phyloP scores from a whole-genome alignment of 2,329 filamentous ascomycete species.

The Plectosphaerella plurivora region DNA sequence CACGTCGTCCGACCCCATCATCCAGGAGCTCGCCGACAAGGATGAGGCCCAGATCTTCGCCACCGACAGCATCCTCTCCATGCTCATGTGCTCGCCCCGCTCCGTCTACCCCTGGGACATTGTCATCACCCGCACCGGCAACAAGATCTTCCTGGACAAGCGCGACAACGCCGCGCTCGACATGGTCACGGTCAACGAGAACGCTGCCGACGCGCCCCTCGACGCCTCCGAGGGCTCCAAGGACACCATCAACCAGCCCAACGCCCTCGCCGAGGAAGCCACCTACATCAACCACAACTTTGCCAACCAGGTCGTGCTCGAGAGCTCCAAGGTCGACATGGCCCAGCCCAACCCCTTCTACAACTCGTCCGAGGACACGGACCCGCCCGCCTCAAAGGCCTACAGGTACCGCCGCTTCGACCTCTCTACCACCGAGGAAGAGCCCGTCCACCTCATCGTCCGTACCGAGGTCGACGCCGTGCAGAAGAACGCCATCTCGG shows the following conservation, averaged over 20 bases:
- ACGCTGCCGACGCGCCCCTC: conserved; percentile 89
- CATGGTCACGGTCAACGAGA: conserved; percentile 98
- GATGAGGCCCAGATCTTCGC: conserved; percentile 96
- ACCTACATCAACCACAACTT: conserved; percentile 99
- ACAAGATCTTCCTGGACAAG: conserved; percentile 99
- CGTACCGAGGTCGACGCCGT: conserved; percentile 94
- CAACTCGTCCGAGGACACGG: conserved; percentile 86
- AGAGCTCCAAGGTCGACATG: conserved; percentile 80
- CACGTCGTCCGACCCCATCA: conserved; percentile 90
- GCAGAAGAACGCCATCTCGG: conserved; percentile 88
- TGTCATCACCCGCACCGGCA: conserved; percentile 84
- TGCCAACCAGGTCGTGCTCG: conserved; percentile 87
- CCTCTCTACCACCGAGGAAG: conserved; percentile 84
- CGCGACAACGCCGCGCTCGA: conserved; percentile 91
- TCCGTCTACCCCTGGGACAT: conserved; percentile 99
- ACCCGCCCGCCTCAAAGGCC: conserved; percentile 89
- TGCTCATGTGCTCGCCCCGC: conserved; percentile 97
- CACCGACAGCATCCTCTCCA: conserved; percentile 94
- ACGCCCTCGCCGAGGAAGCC: conserved; percentile 88
- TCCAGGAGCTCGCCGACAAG: conserved; percentile 94
- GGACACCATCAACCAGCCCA: conserved; percentile 91
- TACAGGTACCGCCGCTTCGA: conserved; percentile 99
- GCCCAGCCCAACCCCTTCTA: conserved; percentile 94
- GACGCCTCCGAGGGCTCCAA: conserved; percentile 90
- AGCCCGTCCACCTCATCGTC: conserved; percentile 82